Percentiles rank a stretch among this genome's conserved stretches.
Evolutionary conservation across 1,284 basidiomycete species (phyloP).

Genomic region (Trichosporon sp.): DNA sequence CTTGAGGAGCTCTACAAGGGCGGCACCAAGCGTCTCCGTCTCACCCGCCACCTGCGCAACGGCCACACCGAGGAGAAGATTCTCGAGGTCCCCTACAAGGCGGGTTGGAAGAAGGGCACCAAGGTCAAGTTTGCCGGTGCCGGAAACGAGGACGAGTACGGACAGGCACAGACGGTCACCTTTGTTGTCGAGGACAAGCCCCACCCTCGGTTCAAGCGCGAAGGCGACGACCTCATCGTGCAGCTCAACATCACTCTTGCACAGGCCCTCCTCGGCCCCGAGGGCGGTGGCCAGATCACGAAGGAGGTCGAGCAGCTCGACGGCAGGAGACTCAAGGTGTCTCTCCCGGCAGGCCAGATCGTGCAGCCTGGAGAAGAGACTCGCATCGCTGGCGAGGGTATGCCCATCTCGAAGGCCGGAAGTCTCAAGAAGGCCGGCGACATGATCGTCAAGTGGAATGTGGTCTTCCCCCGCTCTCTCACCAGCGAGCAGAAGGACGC

Average conservation of each 20-base stretch:
- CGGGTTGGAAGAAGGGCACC: constrained; percentile 66
- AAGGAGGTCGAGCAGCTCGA: constrained; percentile 64
- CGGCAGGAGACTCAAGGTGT: constrained; percentile 65
- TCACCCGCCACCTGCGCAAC: constrained; percentile 65
- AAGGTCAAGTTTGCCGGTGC: constrained; percentile 82
- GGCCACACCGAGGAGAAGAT: constrained; percentile 84
- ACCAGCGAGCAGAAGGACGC: constrained; percentile 71
- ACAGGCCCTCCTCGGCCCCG: constrained; percentile 64
- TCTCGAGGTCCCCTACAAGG: constrained; percentile 78
- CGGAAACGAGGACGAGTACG: constrained; percentile 71
- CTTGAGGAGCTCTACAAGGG: constrained; percentile 90
- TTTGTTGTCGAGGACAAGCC: constrained; percentile 90
- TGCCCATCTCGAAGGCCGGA: constrained; percentile 83
- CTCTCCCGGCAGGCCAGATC: constrained; percentile 61
- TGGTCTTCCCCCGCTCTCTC: constrained; percentile 72
- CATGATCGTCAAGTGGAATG: constrained; percentile 73
- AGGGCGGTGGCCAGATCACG: constrained; percentile 50
- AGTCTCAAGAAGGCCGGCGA: constrained; percentile 70
- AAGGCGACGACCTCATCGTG: constrained; percentile 71
- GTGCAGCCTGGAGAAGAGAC: constrained; percentile 75
- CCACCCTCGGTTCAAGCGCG: constrained; percentile 65
- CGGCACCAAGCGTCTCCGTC: constrained; percentile 80
- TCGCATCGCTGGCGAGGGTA: constrained; percentile 69
- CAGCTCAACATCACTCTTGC: constrained; percentile 66
- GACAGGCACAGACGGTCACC: constrained; percentile 69